Conservation (phyloP, 805 yeast genomes). For the Candida piceae region DNA sequence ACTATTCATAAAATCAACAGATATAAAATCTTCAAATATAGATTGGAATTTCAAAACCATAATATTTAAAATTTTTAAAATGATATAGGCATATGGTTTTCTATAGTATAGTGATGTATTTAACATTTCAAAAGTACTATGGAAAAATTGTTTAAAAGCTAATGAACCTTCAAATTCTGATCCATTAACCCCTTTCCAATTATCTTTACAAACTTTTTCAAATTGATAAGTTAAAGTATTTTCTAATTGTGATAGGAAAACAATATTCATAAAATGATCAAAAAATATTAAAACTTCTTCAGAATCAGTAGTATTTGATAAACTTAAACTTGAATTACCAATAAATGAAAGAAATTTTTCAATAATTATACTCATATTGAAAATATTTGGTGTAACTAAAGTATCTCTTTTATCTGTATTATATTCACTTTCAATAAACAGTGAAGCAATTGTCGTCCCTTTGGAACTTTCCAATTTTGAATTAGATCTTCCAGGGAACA, state of each 20-base stretch:
- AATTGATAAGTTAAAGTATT: conserved; percentile 50
- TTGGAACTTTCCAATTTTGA: conserved; percentile 17
- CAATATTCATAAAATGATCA: conserved; percentile 54
- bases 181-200: conserved; percentile 29
- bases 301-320: conserved; percentile 27
- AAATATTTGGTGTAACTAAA: conserved; percentile 63
- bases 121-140: conserved; percentile 44
- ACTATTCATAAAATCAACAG: conserved; percentile 10
- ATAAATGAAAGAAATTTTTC: conserved; percentile 69
- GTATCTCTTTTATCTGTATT: conserved; percentile 52
- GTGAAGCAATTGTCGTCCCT: conserved; percentile 23
- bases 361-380: conserved; percentile 73
- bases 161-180: conserved; percentile 34
- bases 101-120: conserved; percentile 60
- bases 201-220: conserved; percentile 38
- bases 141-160: conserved; percentile 43
- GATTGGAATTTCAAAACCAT: conserved; percentile 32
- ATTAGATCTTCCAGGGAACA: conserved; percentile 58
- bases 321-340: conserved; percentile 47
- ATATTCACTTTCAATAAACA: conserved; percentile 58
- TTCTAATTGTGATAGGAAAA: conserved; percentile 61
- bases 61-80: conserved; percentile 37
- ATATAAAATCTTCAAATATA: conserved; percentile 25
- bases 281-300: conserved; percentile 41
- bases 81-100: conserved; percentile 45